Conservation (phyloP, 768 basidiomycete genomes). For the Xanthoconium purpureum region DNA sequence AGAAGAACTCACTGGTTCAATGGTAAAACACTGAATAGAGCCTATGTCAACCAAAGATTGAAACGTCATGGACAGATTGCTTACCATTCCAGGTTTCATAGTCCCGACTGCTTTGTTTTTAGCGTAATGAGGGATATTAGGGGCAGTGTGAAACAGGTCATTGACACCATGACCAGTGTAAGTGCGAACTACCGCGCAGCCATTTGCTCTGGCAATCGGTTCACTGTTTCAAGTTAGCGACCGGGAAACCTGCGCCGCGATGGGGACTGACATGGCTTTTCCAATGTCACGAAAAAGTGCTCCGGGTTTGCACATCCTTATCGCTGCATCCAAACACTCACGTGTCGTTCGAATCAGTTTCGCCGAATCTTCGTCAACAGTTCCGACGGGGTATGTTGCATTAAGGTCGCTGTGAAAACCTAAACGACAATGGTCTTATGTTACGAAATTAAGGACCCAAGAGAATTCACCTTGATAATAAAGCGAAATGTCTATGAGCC, state of each 20-base stretch:
- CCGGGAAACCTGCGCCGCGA: conserved; percentile 9
- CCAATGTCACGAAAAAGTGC: conserved; percentile 86
- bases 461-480: conserved; percentile 64
- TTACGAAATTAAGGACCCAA: background rate
- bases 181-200: conserved; percentile 86
- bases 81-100: conserved; percentile 92
- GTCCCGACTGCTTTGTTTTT: conserved; percentile 90
- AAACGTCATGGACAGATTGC: conserved; percentile 21
- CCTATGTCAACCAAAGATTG: conserved; percentile 3
- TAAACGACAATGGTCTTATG: conserved; percentile 23
- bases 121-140: conserved; percentile 93
- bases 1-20: conserved; percentile 61
- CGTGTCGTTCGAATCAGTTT: conserved; percentile 82
- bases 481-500: conserved; percentile 63
- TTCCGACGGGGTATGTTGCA: conserved; percentile 87
- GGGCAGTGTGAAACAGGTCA: conserved; percentile 77
- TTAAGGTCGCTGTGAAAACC: conserved; percentile 94
- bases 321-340: conserved; percentile 82
- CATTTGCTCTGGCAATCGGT: conserved; percentile 75
- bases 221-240: conserved; percentile 50
- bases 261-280: conserved; percentile 65
- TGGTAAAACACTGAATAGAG: conserved; percentile 57
- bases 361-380: conserved; percentile 77
- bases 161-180: conserved; percentile 94
- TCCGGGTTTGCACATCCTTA: conserved; percentile 92